Evolutionary conservation across 2,329 filamentous ascomycete genomes (phyloP), one percentile per base, ranked within the genome.

Genomic region (Penicillium aurantiogriseum): DNA sequence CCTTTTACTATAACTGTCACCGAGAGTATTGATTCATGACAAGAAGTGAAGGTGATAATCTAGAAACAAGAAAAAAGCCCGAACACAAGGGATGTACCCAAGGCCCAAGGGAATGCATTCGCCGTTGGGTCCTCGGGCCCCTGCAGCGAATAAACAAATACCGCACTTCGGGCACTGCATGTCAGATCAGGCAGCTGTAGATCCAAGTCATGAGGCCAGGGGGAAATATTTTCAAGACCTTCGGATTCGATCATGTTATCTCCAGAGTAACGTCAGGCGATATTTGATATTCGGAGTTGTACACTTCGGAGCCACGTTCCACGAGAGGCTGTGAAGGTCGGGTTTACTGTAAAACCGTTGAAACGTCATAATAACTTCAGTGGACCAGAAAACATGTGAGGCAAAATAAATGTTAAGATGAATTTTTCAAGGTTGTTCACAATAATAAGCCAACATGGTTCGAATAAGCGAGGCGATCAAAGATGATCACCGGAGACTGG

Each of bases 401-500:
- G 23, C 9, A 2, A 21, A 27, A 27, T 3, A 21, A 29, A 38
- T 2, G 3, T 27, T 8, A 7, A 36, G 17, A 27, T 35, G 21
- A 35, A 52, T 8, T 36, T 47, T 29, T 29, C 4, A 13, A n/a
- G 2, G 13, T 13, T 19, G 10, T 35, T 19, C 21, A 19, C 31
- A 27, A 25, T 38, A 47, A 33, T 19, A 31, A 27, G 45, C 8
- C 45, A 57, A 44, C 5, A 69, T 68, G 67, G 45, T 52, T 38
- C 67, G 65, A 25, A 66, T 74, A 50, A 71, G 72, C 25, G 74
- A 79, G 23, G 65, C 67, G 5, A 77, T 81, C 60, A 73, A 69
- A 44, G 60, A 69, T 27, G 79, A 80, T 61, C 78, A 81, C 54
- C 68, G 68, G 15, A 68, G 76, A 38, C 64, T 81, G 25, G 71